A percentile compares a stretch with the other conserved stretches of the same genome.
phyloP scores from a whole-genome alignment of 2,329 filamentous ascomycete genomes.

The Oidium heveae region DNA sequence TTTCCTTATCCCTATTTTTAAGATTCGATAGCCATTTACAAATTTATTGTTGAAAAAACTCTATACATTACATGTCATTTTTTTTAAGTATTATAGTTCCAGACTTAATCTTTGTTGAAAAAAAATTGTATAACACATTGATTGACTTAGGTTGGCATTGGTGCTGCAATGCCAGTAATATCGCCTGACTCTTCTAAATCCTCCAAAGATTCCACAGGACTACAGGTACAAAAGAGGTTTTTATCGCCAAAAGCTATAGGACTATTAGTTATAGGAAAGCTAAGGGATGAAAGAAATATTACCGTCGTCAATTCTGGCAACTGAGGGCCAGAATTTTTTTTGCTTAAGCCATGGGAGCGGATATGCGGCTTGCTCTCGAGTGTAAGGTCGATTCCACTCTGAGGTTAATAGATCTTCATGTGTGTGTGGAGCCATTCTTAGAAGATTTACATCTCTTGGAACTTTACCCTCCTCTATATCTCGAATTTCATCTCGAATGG shows the following conservation, averaged over 20 bases:
- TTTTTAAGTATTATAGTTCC: too few species aligned
- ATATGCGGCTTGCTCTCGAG: conserved; percentile 62
- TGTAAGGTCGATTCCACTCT: conserved; percentile 67
- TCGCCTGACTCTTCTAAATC: neutral
- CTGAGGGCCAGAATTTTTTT: conserved; percentile 95
- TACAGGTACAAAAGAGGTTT: conserved; percentile 88
- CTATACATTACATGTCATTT: too few species aligned
- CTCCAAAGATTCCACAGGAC: conserved; percentile 36
- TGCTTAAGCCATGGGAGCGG: conserved; percentile 59
- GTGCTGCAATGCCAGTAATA: neutral
- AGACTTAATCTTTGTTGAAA: too few species aligned
- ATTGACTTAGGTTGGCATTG: neutral
- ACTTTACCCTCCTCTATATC: conserved; percentile 58
- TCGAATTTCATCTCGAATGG: conserved; percentile 63
- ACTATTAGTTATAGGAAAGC: conserved; percentile 3
- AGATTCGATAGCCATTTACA: too few species aligned
- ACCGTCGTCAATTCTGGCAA: conserved; percentile 74
- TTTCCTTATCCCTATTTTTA: too few species aligned
- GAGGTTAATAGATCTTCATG: conserved; percentile 51
- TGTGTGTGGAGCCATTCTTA: conserved; percentile 76
- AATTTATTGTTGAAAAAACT: too few species aligned
- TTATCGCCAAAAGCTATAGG: conserved; percentile 56
- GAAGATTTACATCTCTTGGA: conserved; percentile 52
- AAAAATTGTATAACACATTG: too few species aligned
- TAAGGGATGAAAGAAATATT: conserved; percentile 14